Base-by-base conservation (phyloP, 2,329 filamentous ascomycete genomes). In the Sporothrix variecibatus region DNA sequence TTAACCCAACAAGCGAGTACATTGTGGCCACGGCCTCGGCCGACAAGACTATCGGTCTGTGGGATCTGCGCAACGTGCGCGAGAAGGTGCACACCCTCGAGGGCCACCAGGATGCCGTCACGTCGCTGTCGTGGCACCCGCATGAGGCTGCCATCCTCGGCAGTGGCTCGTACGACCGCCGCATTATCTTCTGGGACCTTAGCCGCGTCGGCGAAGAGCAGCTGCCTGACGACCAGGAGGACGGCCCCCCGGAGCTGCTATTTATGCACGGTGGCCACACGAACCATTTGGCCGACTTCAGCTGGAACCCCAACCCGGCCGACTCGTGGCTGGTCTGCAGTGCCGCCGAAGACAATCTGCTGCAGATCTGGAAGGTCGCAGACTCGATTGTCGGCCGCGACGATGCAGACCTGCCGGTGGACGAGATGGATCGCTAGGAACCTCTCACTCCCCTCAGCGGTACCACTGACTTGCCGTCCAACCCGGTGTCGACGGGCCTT, bases 201-300 rank as follows among this genome's bases (percentile, higher is more conserved):
- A 95, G 94, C 79, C 90, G 92, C 73, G 92, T 97, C 62, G 96
- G 97, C 67, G 94, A 97, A 80, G 96, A 99, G 84, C 96, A 98
- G 83, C 92, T 93, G 12, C 94, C 94, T 2, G 97, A 99, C 78
- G 96, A 99, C 82, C 92, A 92, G 69, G 95, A 98, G 78, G 96
- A 99, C 81, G 96, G 96, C 0, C 93, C 95, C 1, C 95, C 96
- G 71, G 96, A 99, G 83, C 87, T 99, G 93, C 86, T 99, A 1
- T 99, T 99, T 84, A 98, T 99, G 95, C 96, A 99, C 80, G 96
- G 96, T 75, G 96, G 96, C 43, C 97, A 99, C 85, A 99, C 96
- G 12, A 98, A 98, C 84, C 93, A 97, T 78, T 90, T 99, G 76
- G 94, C 94, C 49, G 97, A 99, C 83, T 99, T 99, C 80, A 95